Base-by-base conservation (phyloP, 2,329 filamentous ascomycete genomes). In the Fusarium veterinarium region DNA sequence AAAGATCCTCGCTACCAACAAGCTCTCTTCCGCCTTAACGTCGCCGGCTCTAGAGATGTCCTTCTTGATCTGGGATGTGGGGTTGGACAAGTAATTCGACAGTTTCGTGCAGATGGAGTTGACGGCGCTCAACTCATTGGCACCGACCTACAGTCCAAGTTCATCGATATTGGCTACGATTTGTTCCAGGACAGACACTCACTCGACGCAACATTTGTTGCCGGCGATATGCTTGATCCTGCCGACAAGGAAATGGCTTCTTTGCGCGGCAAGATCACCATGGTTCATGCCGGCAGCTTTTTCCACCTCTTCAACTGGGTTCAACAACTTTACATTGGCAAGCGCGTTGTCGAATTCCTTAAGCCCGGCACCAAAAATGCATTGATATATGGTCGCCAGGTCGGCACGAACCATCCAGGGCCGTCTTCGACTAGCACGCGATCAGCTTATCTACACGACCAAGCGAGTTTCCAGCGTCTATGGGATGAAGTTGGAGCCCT, bases 141-240 rank as follows among this genome's bases (percentile, higher is more conserved):
- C 23, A 81, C 83, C 7, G 88, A 90, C 67, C 69, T 88, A 6
- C 82, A 86, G 46, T 73, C 82, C 25, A 81, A 80, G n/a, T 88
- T 90, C 71, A 83, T 90, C 58, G 83, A 88, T 16, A 78, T 88
- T n/a, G 89, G 89, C 33, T 90, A 91, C 77, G 88, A 91, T 60
- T 83, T 93, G 25, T 93, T 92, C 80, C 84, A 85, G 49, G 91
- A 92, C 68, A 83, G 84, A 31, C 76, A 81, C n/a, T 82, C 62
- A 38, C 79, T 90, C 9, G 81, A 81, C 25, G 83, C 83, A 4
- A 82, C 81, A 4, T 89, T 90, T 69, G 79, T 90, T 35, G 75
- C 83, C 6, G 88, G 86, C 25, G 86, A 90, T 67, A 79, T 89
- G 66, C 77, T 88, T 14, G 81, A 84, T 58, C 82, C 81, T 11